phyloP scores from a whole-genome alignment of 352 stramenopile genomes.

The Lagenidium sp. region DNA sequence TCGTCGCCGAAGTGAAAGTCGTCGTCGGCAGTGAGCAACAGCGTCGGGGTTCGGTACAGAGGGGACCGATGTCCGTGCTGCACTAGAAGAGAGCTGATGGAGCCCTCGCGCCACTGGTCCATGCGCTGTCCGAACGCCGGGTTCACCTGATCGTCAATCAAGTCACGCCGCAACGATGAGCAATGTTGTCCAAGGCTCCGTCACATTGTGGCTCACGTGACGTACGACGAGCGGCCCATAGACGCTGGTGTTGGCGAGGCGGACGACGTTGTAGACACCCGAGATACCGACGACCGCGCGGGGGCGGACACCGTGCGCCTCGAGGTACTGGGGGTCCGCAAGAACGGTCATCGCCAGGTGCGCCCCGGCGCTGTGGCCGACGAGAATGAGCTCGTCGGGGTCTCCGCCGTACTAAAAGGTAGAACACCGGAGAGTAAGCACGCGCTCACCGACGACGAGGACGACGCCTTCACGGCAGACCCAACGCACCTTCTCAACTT shows the following conservation, averaged over 20 bases:
- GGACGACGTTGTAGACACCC: constrained; percentile 82
- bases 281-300: constrained; percentile 63
- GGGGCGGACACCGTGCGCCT: constrained; percentile 20
- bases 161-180: not conserved
- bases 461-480: too few relatives aligned
- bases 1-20: constrained; percentile 83
- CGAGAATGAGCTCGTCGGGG: constrained; percentile 36
- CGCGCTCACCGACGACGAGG: too few relatives aligned
- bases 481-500: constrained; percentile 48
- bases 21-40: constrained; percentile 59
- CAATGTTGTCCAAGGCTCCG: too few relatives aligned
- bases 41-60: constrained; percentile 34
- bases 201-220: not conserved
- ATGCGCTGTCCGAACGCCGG: constrained; percentile 63
- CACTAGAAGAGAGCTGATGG: constrained; percentile 32
- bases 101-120: constrained; percentile 65
- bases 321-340: constrained; percentile 41
- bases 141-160: constrained; percentile 15
- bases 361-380: constrained; percentile 73
- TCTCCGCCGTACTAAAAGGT: constrained; percentile 59
- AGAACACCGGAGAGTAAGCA: too few relatives aligned
- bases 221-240: constrained; percentile 53
- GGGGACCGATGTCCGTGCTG: constrained; percentile 29
- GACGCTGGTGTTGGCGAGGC: constrained; percentile 58
- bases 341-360: constrained; percentile 70